Evolutionary conservation across 139 green algal genomes (phyloP), one percentile per base, ranked within the genome.

Genomic region (Chlamydomonas incerta): DNA sequence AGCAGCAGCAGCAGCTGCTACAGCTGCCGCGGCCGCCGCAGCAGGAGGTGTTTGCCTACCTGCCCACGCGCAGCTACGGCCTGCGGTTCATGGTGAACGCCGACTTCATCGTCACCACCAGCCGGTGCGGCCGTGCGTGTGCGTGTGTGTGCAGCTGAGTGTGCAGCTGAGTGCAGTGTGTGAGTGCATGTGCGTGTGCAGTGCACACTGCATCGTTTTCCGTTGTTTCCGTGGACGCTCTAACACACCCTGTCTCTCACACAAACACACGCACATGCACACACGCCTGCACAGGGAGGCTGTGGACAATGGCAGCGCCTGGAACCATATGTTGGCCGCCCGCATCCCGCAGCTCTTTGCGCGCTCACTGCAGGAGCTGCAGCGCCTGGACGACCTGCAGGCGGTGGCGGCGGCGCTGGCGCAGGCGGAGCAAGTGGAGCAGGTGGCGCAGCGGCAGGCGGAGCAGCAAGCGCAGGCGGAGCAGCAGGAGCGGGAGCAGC

Each of bases 11-110:
- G 33, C 34, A 15, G 67, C 33, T 13, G 34, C 17, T 35, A 20
- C 26, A 14, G 31, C 52, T 52, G 11, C 33, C 73, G 0, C 31
- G 33, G 52, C 52, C 52, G 6, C 15, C 58, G 13, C 35, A 37
- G 5, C 60, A 72, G 60, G 60, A 86, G 26, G 90, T 92, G 80
- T 92, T 88, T 82, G 88, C 90, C 0, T 93, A 89, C 74, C 86
- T 93, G 60, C 90, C 90, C 6, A 80, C 91, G 9, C 74, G 86
- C 28, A 80, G 72, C 55, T 93, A 93, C 68, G 90, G 90, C 1
- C 75, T 92, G 70, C 75, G 85, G 0, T 92, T 93, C 72, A 81
- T 91, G 37, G 79, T 92, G 28, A 82, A 82, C 28, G 75, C 75
- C 0, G 75, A 82, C 60, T 82, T 82, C 75, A 72, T 82, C 28